Evolutionary conservation across 176 grass and related monocot species (phyloP).

Genomic region (Zizania latifolia): DNA sequence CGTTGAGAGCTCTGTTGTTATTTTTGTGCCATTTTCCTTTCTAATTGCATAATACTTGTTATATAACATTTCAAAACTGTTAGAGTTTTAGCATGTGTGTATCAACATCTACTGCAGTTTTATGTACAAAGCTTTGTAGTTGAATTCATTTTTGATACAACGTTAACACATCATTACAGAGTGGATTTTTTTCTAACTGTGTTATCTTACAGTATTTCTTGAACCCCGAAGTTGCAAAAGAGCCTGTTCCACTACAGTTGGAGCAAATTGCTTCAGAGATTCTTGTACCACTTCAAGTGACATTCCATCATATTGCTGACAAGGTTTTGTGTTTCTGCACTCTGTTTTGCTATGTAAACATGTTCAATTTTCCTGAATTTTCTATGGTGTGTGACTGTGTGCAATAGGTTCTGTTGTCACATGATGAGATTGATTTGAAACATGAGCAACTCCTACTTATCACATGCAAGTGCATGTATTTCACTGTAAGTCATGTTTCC

Average conservation of each 20-base stretch:
- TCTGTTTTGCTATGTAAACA: neutral
- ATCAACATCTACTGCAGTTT: conserved; percentile 4
- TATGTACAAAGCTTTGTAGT: neutral
- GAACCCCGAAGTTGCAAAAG: conserved; percentile 79
- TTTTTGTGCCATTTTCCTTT: neutral
- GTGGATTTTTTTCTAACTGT: conserved; percentile 4
- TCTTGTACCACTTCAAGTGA: conserved; percentile 79
- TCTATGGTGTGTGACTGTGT: conserved; percentile 23
- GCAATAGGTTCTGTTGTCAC: conserved; percentile 51
- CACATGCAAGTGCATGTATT: conserved; percentile 91
- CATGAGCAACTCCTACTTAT: conserved; percentile 74
- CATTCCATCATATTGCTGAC: conserved; percentile 64
- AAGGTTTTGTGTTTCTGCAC: conserved; percentile 47
- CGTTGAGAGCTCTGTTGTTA: neutral
- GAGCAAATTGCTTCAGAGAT: conserved; percentile 79
- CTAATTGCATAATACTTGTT: neutral
- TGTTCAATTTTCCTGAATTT: conserved; percentile 20
- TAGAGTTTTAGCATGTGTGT: neutral
- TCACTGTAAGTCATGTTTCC: conserved; percentile 51
- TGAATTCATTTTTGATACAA: neutral
- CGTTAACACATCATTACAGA: neutral
- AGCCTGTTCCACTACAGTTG: conserved; percentile 75
- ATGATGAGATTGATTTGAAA: conserved; percentile 36
- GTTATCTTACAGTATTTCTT: conserved; percentile 70
- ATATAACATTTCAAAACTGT: neutral